phyloP scores from a whole-genome alignment of 768 basidiomycete genomes.

The Boletus eberwhitei region DNA sequence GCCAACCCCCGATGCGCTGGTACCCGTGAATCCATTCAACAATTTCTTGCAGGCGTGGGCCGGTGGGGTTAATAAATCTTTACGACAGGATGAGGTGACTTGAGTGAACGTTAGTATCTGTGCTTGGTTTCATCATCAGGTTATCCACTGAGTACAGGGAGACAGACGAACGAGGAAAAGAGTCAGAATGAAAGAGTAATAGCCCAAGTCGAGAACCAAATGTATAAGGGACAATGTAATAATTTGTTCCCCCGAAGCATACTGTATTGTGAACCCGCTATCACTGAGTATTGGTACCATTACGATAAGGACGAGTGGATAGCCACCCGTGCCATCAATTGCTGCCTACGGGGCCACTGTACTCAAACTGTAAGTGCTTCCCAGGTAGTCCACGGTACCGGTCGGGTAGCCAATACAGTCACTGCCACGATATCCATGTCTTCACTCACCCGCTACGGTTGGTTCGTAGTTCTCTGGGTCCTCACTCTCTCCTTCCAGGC shows the following conservation, averaged over 20 bases:
- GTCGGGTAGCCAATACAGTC: background rate
- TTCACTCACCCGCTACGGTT: constrained; percentile 60
- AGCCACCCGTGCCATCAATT: constrained; percentile 46
- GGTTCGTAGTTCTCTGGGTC: constrained; percentile 66
- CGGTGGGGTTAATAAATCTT: constrained; percentile 12
- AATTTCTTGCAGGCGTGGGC: constrained; percentile 15
- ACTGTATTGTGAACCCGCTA: background rate
- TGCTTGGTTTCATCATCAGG: background rate
- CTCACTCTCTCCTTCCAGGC: constrained; percentile 58
- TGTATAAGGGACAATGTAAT: background rate
- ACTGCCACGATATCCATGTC: constrained; percentile 7
- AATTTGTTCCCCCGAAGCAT: constrained; percentile 3
- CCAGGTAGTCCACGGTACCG: too few relatives aligned
- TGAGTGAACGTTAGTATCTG: background rate
- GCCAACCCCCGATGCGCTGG: constrained; percentile 54
- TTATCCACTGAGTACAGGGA: background rate
- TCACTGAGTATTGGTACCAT: constrained; percentile 7
- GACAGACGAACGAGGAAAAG: background rate
- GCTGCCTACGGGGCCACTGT: constrained; percentile 55
- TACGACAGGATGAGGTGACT: background rate
- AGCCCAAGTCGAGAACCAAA: background rate
- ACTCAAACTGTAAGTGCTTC: too few relatives aligned
- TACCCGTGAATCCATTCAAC: constrained; percentile 33
- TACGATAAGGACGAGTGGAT: constrained; percentile 56
- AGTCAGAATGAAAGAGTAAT: constrained; percentile 8